Percentiles rank a stretch among this genome's conserved stretches.
phyloP scores from a whole-genome alignment of 495 filamentous ascomycete species.

The Schizothecium vesticola region DNA sequence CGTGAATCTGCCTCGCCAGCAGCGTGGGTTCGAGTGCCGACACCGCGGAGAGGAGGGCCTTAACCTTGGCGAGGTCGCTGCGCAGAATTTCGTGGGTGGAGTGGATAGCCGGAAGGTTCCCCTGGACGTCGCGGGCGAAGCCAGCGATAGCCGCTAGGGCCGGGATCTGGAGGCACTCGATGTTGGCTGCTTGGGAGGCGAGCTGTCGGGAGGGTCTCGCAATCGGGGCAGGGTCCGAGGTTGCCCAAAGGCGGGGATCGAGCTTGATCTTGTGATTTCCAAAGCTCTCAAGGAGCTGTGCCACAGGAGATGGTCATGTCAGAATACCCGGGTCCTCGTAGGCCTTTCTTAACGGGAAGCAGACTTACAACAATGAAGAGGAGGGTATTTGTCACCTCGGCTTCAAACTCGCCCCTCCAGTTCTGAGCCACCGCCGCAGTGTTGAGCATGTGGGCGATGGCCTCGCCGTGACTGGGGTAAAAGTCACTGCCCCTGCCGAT shows the following conservation, averaged over 20 bases:
- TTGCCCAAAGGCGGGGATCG: slow-evolving; percentile 5
- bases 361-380: not conserved
- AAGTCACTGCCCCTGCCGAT: slow-evolving; percentile 3
- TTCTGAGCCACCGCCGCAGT: not conserved
- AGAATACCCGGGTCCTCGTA: too few species aligned
- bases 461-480: slow-evolving; percentile 8
- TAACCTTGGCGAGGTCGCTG: slow-evolving; percentile 2
- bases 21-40: not conserved
- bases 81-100: not conserved
- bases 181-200: not conserved
- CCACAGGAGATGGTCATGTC: not conserved
- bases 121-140: not conserved
- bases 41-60: not conserved
- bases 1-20: not conserved
- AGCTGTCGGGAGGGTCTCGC: not conserved
- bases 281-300: slow-evolving; percentile 7
- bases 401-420: slow-evolving; percentile 4
- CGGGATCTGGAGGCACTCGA: slow-evolving; percentile 1
- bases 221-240: not conserved
- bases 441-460: slow-evolving; percentile 9
- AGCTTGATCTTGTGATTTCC: slow-evolving; percentile 9
- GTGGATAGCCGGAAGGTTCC: not conserved
- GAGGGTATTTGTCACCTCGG: not conserved
- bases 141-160: not conserved
- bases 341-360: not conserved